Conservation (phyloP, 768 basidiomycete genomes). For the Amanita jacksonii region DNA sequence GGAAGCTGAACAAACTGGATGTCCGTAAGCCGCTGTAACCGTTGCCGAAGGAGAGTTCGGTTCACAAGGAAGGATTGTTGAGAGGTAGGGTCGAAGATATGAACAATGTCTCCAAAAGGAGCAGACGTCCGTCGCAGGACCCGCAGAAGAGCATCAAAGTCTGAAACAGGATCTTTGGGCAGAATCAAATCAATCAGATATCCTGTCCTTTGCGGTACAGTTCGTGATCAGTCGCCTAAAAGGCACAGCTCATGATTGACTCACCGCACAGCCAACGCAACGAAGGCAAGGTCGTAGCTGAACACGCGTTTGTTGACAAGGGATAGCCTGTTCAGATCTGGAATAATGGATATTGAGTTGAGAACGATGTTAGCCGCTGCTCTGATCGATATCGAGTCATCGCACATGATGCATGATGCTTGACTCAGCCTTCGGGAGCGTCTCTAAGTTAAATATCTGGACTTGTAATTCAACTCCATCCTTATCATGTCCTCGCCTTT, state of each 20-base stretch:
- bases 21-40: constrained; percentile 7
- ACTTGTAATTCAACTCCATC: too few species aligned
- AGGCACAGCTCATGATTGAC: background rate
- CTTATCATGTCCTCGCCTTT: constrained; percentile 18
- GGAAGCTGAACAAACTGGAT: constrained; percentile 2
- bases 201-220: constrained; percentile 26
- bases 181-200: constrained; percentile 43
- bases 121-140: constrained; percentile 25
- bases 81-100: constrained; percentile 35
- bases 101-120: constrained; percentile 31
- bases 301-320: background rate
- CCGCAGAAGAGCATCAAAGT: constrained; percentile 27
- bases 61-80: constrained; percentile 53
- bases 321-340: background rate
- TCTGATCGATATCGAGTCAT: background rate
- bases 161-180: constrained; percentile 22
- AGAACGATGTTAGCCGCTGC: background rate
- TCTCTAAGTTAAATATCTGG: too few species aligned
- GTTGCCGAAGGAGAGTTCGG: constrained; percentile 14
- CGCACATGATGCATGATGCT: background rate
- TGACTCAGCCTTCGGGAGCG: background rate
- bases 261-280: constrained; percentile 6
- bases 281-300: constrained; percentile 5
- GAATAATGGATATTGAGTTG: background rate
- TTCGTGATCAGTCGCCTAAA: too few species aligned